Conservation (phyloP, 495 filamentous ascomycete species). For the Bathelium albidoporum region DNA sequence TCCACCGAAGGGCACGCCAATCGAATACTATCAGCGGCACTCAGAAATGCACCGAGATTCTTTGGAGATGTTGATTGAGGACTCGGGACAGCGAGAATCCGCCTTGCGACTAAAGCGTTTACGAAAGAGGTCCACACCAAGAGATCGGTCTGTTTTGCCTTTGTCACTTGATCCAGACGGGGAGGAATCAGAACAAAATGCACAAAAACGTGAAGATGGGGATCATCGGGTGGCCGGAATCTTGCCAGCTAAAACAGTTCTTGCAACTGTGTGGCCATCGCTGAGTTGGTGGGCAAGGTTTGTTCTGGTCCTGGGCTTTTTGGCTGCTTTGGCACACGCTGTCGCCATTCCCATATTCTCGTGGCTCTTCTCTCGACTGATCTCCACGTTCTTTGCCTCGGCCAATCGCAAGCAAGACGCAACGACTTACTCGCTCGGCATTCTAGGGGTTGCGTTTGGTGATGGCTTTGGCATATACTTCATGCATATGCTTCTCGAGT, state of each 20-base stretch:
- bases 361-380: slow-evolving; percentile 62
- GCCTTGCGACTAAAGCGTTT: neutral
- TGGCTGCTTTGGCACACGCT: slow-evolving; percentile 53
- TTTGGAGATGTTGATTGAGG: neutral
- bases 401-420: slow-evolving; percentile 36
- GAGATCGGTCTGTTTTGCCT: neutral
- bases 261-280: slow-evolving; percentile 63
- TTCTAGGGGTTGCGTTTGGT: slow-evolving; percentile 56
- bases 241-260: slow-evolving; percentile 43
- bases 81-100: neutral
- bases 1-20: neutral
- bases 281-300: slow-evolving; percentile 42
- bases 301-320: slow-evolving; percentile 50
- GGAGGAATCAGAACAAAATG: slow-evolving; percentile 16
- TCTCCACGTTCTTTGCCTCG: slow-evolving; percentile 54
- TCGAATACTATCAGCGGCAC: neutral
- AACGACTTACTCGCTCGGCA: slow-evolving; percentile 55
- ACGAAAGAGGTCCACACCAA: neutral
- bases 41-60: neutral
- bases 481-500: slow-evolving; percentile 61
- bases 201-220: neutral
- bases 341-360: slow-evolving; percentile 68
- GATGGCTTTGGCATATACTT: slow-evolving; percentile 56
- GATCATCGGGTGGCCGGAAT: neutral
- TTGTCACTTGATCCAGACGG: slow-evolving; percentile 7